Evolutionary conservation across 2,329 filamentous ascomycete species (phyloP).

Genomic region (Didymella pinodella): DNA sequence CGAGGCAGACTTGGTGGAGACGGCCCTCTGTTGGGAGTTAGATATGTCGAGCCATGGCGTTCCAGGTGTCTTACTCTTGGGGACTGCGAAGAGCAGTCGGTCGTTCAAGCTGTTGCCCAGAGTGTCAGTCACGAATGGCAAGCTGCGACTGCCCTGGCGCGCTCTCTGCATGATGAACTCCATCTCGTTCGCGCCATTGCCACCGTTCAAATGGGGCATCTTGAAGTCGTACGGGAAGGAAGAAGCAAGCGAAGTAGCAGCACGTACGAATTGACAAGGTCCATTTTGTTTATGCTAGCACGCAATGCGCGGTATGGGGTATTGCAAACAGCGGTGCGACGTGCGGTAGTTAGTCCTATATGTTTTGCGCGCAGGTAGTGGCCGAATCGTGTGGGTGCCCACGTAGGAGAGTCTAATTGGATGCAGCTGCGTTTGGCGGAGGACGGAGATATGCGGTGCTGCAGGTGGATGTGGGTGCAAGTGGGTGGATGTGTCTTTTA

Average conservation of each 20-base stretch:
- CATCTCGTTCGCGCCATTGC: constrained; percentile 31
- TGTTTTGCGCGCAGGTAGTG: constrained; percentile 27
- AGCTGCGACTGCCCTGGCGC: constrained; percentile 44
- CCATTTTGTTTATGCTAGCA: constrained; percentile 46
- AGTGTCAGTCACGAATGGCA: constrained; percentile 52
- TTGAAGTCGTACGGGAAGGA: constrained; percentile 13
- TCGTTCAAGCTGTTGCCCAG: constrained; percentile 78
- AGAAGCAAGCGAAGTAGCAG: constrained; percentile 18
- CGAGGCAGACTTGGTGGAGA: constrained; percentile 84
- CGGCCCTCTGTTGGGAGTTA: constrained; percentile 75
- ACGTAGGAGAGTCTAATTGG: constrained; percentile 41
- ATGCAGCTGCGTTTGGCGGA: constrained; percentile 20
- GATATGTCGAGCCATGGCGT: neutral
- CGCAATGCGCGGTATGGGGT: constrained; percentile 36
- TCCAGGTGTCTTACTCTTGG: constrained; percentile 77
- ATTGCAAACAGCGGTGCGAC: constrained; percentile 28
- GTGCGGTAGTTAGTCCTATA: constrained; percentile 28
- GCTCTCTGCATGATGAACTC: constrained; percentile 33
- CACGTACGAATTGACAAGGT: constrained; percentile 54
- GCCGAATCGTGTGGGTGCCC: constrained; percentile 30
- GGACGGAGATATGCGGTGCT: constrained; percentile 25
- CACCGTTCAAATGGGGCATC: constrained; percentile 36
- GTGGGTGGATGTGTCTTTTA: constrained; percentile 44
- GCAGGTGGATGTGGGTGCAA: constrained; percentile 30
- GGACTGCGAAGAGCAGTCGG: constrained; percentile 94